These are phyloP conservation scores for Schizothecium vesticola DNA, from an alignment of 495 filamentous ascomycete species.

Conservation along the genomic window DNA sequence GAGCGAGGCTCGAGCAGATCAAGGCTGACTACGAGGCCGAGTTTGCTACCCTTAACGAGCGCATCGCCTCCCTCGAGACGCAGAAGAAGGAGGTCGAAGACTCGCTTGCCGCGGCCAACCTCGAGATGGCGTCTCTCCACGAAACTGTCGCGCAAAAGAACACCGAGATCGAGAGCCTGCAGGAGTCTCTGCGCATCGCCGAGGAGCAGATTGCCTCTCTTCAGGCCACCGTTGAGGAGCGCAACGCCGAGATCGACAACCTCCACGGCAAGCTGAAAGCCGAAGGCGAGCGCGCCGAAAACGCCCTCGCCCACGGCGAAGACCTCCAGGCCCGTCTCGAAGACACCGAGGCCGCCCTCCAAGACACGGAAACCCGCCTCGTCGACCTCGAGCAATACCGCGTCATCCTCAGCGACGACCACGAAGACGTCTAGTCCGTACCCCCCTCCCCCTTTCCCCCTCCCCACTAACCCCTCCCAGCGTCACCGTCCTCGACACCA, in stretches of 20 bases:
- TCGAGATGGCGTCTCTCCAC: slow-evolving; percentile 26
- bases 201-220: slow-evolving; percentile 28
- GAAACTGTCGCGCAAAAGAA: slow-evolving; percentile 18
- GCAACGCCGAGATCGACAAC: slow-evolving; percentile 24
- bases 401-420: slow-evolving; percentile 21
- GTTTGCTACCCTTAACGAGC: slow-evolving; percentile 21
- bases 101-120: slow-evolving; percentile 20
- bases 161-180: slow-evolving; percentile 25
- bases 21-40: slow-evolving; percentile 25
- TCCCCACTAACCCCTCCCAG: slow-evolving; percentile 6
- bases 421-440: slow-evolving; percentile 32
- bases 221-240: slow-evolving; percentile 29
- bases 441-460: background rate
- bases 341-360: slow-evolving; percentile 23
- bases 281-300: slow-evolving; percentile 24
- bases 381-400: slow-evolving; percentile 28
- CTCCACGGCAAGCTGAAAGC: slow-evolving; percentile 24
- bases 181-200: slow-evolving; percentile 23
- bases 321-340: slow-evolving; percentile 26
- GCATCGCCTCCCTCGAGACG: slow-evolving; percentile 18
- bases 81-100: slow-evolving; percentile 26
- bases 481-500: slow-evolving; percentile 33
- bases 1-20: slow-evolving; percentile 25
- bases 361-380: slow-evolving; percentile 19
- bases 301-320: slow-evolving; percentile 22